Evolutionary conservation across 148 eudicot genomes (phyloP).

Genomic region (Dysphania ambrosioides): DNA sequence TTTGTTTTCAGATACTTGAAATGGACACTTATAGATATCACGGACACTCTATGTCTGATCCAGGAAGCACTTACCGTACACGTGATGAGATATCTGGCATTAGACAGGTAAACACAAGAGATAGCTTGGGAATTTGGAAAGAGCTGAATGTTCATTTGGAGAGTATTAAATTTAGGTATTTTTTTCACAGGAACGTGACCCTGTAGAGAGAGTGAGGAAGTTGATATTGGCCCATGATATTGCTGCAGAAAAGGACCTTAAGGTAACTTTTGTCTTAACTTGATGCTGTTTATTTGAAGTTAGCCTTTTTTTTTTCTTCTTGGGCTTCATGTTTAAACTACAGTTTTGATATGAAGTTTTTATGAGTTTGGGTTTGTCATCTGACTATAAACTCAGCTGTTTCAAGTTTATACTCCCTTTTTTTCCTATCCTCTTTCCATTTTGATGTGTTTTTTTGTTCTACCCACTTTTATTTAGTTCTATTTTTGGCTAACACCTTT

Average conservation of each 20-base stretch:
- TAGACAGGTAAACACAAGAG: constrained; percentile 64
- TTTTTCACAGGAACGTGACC: constrained; percentile 86
- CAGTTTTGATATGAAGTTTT: not conserved
- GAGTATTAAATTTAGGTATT: not conserved
- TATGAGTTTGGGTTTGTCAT: not conserved
- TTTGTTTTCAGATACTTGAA: constrained; percentile 72
- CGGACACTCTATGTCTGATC: constrained; percentile 99
- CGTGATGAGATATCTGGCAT: constrained; percentile 90
- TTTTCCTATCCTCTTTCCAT: no score
- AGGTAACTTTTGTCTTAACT: constrained; percentile 41
- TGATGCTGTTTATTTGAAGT: not conserved
- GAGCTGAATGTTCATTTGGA: not conserved
- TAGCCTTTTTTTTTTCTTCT: not conserved
- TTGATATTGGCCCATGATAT: constrained; percentile 70
- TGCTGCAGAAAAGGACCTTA: constrained; percentile 80
- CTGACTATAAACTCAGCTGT: not conserved
- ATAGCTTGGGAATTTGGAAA: not conserved
- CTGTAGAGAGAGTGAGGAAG: constrained; percentile 84
- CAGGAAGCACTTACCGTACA: constrained; percentile 96
- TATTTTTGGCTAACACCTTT: no score
- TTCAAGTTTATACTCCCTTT: no score
- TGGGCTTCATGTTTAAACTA: not conserved
- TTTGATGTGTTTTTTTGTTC: no score
- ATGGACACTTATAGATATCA: constrained; percentile 99
- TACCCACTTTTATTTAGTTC: no score